Evolutionary conservation across 1,284 basidiomycete species (phyloP).

Genomic region (Ganoderma meredithae): DNA sequence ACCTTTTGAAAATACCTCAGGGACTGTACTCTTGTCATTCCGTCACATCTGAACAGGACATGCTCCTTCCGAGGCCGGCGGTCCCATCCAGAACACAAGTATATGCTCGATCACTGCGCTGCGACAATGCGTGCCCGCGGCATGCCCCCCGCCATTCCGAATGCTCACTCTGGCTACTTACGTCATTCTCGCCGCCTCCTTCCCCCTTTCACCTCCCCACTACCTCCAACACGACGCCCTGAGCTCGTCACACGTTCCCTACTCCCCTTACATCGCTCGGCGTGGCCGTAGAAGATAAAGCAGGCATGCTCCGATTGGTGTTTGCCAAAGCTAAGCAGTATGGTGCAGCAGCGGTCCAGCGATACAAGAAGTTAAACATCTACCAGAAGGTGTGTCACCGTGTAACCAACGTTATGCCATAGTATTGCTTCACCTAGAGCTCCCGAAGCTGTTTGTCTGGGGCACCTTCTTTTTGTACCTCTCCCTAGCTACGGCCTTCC

Average conservation of each 20-base stretch:
- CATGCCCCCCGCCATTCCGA: background rate
- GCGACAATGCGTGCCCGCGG: background rate
- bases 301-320: slow-evolving; percentile 14
- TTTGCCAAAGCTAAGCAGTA: slow-evolving; percentile 41
- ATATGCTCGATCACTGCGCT: background rate
- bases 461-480: slow-evolving; percentile 54
- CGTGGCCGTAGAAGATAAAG: slow-evolving; percentile 15
- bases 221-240: slow-evolving; percentile 11
- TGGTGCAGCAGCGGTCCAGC: slow-evolving; percentile 40
- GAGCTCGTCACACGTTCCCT: slow-evolving; percentile 10
- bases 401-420: background rate
- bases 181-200: slow-evolving; percentile 12
- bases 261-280: background rate
- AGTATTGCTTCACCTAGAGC: background rate
- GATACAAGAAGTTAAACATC: slow-evolving; percentile 55
- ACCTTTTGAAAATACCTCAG: background rate
- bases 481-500: slow-evolving; percentile 50
- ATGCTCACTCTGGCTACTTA: background rate
- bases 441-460: slow-evolving; percentile 50
- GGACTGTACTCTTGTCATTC: background rate
- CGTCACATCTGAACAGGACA: background rate
- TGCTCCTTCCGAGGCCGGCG: background rate
- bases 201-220: background rate
- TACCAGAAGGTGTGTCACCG: slow-evolving; percentile 55
- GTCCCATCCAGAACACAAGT: background rate